These are phyloP conservation scores for Candida peoriensis DNA, from an alignment of 805 yeast genomes.

Conservation along the genomic window DNA sequence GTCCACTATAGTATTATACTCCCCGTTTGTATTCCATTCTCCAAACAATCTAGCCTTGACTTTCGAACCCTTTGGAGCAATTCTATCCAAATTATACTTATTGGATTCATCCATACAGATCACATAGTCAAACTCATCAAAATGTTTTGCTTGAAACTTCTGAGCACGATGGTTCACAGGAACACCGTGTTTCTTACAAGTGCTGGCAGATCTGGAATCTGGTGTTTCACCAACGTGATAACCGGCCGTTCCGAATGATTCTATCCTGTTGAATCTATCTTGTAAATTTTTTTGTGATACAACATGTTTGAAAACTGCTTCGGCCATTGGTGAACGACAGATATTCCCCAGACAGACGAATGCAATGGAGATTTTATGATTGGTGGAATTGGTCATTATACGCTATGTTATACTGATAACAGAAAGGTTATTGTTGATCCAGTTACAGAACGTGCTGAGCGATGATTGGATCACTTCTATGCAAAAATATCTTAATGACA, in stretches of 20 bases:
- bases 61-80: constrained; percentile 45
- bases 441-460: no score
- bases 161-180: constrained; percentile 75
- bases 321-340: constrained; percentile 98
- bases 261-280: constrained; percentile 49
- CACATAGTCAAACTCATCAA: constrained; percentile 57
- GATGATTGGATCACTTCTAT: no score
- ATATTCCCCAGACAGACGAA: constrained; percentile 91
- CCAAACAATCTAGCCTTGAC: constrained; percentile 68
- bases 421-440: no score
- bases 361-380: constrained; percentile 52
- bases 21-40: constrained; percentile 58
- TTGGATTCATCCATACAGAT: constrained; percentile 71
- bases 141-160: constrained; percentile 49
- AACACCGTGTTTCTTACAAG: constrained; percentile 67
- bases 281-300: constrained; percentile 47
- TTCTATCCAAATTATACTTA: constrained; percentile 41
- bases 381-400: background rate
- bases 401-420: no score
- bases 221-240: constrained; percentile 83
- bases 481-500: no score
- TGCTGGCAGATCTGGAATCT: constrained; percentile 64
- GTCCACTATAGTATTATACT: constrained; percentile 55
- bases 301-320: constrained; percentile 73
- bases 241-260: constrained; percentile 85